Conservation (phyloP, 257 asterid genomes). For the Galeopsis tetrahit region DNA sequence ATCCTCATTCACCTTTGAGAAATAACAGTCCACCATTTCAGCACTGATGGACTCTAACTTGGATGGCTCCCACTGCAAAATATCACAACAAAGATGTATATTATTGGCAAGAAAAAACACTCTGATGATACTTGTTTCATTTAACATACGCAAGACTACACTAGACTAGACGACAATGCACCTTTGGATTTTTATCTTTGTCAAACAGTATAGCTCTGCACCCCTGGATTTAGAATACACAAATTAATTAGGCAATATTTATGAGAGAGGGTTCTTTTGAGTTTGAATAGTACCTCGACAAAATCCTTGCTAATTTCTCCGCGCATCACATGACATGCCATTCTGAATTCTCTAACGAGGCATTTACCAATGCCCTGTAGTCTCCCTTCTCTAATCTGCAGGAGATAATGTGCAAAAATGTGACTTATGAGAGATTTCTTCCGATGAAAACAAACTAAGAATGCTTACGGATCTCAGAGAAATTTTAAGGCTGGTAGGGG, state of each 20-base stretch:
- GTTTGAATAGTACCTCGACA: conserved; percentile 52
- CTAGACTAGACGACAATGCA: conserved; percentile 24
- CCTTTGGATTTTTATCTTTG: conserved; percentile 85
- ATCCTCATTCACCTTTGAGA: conserved; percentile 53
- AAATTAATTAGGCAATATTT: not conserved
- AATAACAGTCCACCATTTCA: conserved; percentile 56
- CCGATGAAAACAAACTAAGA: not conserved
- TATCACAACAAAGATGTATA: not conserved
- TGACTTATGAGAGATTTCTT: not conserved
- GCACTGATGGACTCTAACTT: conserved; percentile 53
- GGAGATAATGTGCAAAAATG: conserved; percentile 6
- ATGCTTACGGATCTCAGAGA: conserved; percentile 78
- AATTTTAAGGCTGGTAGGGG: conserved; percentile 90
- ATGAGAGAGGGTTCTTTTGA: not conserved
- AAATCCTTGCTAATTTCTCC: conserved; percentile 77
- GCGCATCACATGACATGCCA: conserved; percentile 65
- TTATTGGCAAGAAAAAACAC: too few relatives aligned
- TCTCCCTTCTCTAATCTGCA: conserved; percentile 87
- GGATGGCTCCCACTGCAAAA: conserved; percentile 70
- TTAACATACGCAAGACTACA: too few relatives aligned
- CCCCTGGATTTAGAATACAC: conserved; percentile 47
- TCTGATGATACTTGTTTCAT: too few relatives aligned
- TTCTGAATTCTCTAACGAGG: conserved; percentile 78
- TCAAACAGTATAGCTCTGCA: conserved; percentile 76
- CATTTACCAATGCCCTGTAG: conserved; percentile 82